A percentile compares a stretch with the other conserved stretches of the same genome.
These are phyloP conservation scores for Claviceps digitariae DNA, from an alignment of 2,329 filamentous ascomycete species.

Conservation along the genomic window DNA sequence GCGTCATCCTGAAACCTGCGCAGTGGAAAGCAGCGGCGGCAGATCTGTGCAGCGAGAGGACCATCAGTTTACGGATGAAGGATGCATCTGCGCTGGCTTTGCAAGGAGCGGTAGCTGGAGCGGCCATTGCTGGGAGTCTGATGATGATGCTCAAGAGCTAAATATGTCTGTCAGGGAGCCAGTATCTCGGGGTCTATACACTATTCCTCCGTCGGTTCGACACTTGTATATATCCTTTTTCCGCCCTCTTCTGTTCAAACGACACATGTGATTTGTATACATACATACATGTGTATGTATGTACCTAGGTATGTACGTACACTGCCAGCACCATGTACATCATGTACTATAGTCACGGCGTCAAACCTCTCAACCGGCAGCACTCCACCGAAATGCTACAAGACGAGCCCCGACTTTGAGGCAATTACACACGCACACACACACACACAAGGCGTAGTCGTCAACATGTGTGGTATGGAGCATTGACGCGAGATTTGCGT, in stretches of 20 bases:
- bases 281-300: too few species aligned
- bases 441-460: too few species aligned
- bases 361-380: background rate
- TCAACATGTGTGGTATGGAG: too few species aligned
- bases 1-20: slow-evolving; percentile 26
- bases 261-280: too few species aligned
- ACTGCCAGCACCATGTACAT: background rate
- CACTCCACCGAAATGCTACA: background rate
- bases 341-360: background rate
- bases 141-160: slow-evolving; percentile 31
- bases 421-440: too few species aligned
- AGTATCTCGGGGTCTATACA: background rate
- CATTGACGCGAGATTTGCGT: too few species aligned
- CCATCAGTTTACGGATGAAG: slow-evolving; percentile 49
- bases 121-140: slow-evolving; percentile 41
- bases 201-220: background rate
- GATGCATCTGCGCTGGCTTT: slow-evolving; percentile 58
- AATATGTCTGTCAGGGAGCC: background rate
- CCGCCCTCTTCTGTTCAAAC: background rate
- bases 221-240: too few species aligned
- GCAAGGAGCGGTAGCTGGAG: slow-evolving; percentile 55
- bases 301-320: background rate
- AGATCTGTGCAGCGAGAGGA: slow-evolving; percentile 54
- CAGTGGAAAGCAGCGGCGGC: slow-evolving; percentile 34
- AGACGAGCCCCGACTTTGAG: background rate